phyloP scores from a whole-genome alignment of 305 asterid species.

The Ilex paraguariensis region DNA sequence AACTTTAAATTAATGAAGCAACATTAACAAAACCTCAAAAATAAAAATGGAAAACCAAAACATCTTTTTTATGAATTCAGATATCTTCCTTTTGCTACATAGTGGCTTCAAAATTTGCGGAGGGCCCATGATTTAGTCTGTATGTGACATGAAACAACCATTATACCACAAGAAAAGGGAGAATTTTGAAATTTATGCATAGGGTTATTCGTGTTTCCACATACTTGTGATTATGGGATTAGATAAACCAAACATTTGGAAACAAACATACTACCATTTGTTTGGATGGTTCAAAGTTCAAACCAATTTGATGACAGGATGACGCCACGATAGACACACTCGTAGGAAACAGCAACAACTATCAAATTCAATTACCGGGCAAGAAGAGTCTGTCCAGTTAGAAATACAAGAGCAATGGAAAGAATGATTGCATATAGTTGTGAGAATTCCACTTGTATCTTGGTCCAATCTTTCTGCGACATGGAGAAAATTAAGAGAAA shows the following conservation, averaged over 20 bases:
- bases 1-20: no score
- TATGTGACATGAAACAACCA: neutral
- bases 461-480: constrained; percentile 85
- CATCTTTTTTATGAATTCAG: neutral
- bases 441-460: constrained; percentile 83
- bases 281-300: no score
- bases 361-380: constrained; percentile 60
- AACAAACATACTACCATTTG: neutral
- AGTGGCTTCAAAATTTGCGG: neutral
- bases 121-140: neutral
- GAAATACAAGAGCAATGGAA: constrained; percentile 99
- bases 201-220: neutral
- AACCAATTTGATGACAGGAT: neutral
- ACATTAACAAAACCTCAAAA: no score
- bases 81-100: neutral
- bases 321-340: neutral
- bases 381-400: constrained; percentile 97
- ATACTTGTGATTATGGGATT: neutral
- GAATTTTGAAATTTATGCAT: neutral
- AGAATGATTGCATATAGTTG: constrained; percentile 95
- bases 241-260: neutral
- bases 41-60: no score
- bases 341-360: neutral
- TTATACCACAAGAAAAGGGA: neutral
- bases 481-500: constrained; percentile 11